These are phyloP conservation scores for Hyaloscypha bicolor DNA, from an alignment of 495 filamentous ascomycete species.

Conservation along the genomic window DNA sequence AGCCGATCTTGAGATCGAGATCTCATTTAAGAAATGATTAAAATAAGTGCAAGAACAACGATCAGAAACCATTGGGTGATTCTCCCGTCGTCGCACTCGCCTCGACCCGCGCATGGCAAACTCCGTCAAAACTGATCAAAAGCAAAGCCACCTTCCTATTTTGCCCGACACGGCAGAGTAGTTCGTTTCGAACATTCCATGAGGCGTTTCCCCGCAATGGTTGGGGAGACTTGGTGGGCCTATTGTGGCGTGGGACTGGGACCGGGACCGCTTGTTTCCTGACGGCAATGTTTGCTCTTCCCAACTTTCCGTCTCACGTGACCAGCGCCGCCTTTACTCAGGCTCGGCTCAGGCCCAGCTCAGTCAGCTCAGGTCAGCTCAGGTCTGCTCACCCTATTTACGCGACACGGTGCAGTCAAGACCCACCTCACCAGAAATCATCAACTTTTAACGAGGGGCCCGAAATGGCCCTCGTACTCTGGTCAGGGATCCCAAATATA, in stretches of 20 bases:
- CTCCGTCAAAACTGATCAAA: background rate
- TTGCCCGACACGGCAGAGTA: background rate
- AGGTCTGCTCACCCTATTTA: too few species aligned
- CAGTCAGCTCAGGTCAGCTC: too few species aligned
- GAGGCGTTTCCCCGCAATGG: background rate
- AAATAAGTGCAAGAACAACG: background rate
- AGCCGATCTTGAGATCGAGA: background rate
- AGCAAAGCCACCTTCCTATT: background rate
- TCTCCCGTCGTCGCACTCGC: background rate
- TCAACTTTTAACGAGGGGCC: slow-evolving; percentile 24
- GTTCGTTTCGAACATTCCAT: background rate
- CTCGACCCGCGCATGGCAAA: background rate
- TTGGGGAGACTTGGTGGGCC: background rate
- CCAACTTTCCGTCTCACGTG: too few species aligned
- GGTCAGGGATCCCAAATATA: slow-evolving; percentile 23
- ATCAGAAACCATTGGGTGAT: background rate
- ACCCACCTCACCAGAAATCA: too few species aligned
- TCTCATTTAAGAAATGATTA: background rate
- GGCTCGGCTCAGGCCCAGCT: too few species aligned
- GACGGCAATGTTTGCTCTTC: too few species aligned
- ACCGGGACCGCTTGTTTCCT: too few species aligned
- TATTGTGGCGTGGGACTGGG: background rate
- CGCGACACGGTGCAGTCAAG: too few species aligned
- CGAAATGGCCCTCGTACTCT: slow-evolving; percentile 1
- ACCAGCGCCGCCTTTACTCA: too few species aligned